Evolutionary conservation across 495 filamentous ascomycete genomes (phyloP).

Genomic region (Delitschia confertaspora): DNA sequence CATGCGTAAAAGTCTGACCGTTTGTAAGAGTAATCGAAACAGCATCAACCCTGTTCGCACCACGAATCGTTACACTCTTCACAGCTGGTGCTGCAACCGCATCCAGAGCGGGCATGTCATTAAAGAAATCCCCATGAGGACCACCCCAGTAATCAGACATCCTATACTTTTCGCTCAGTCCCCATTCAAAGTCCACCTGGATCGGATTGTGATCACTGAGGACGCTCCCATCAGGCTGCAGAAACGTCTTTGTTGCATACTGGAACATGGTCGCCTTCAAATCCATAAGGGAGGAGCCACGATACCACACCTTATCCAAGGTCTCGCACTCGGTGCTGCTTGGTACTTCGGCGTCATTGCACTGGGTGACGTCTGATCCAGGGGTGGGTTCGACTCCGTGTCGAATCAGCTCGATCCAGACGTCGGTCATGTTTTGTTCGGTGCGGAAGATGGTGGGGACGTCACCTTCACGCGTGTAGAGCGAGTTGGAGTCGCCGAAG

Average conservation of each 20-base stretch:
- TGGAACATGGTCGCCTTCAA: slow-evolving; percentile 39
- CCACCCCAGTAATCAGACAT: slow-evolving; percentile 47
- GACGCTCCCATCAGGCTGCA: slow-evolving; percentile 43
- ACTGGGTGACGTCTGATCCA: slow-evolving; percentile 28
- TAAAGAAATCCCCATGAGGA: slow-evolving; percentile 48
- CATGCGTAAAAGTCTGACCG: slow-evolving; percentile 44
- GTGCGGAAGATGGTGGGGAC: slow-evolving; percentile 32
- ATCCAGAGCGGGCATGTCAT: slow-evolving; percentile 39
- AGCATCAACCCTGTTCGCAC: slow-evolving; percentile 43
- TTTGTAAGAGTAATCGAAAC: slow-evolving; percentile 42
- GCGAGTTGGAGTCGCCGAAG: slow-evolving; percentile 52
- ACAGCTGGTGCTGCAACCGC: slow-evolving; percentile 33
- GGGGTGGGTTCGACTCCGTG: slow-evolving; percentile 39
- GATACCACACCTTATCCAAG: slow-evolving; percentile 56
- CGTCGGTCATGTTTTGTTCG: slow-evolving; percentile 41
- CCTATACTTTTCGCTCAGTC: slow-evolving; percentile 34
- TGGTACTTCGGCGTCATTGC: slow-evolving; percentile 44
- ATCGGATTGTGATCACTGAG: slow-evolving; percentile 57
- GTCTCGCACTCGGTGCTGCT: slow-evolving; percentile 46
- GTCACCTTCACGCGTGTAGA: slow-evolving; percentile 47
- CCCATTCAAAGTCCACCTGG: slow-evolving; percentile 45
- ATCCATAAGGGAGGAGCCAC: slow-evolving; percentile 39
- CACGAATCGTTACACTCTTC: slow-evolving; percentile 40
- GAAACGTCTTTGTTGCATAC: slow-evolving; percentile 45
- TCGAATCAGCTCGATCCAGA: slow-evolving; percentile 45